Evolutionary conservation across 768 basidiomycete genomes (phyloP), one percentile per base, ranked within the genome.

Genomic region (Porpolomopsis calyptriformis): DNA sequence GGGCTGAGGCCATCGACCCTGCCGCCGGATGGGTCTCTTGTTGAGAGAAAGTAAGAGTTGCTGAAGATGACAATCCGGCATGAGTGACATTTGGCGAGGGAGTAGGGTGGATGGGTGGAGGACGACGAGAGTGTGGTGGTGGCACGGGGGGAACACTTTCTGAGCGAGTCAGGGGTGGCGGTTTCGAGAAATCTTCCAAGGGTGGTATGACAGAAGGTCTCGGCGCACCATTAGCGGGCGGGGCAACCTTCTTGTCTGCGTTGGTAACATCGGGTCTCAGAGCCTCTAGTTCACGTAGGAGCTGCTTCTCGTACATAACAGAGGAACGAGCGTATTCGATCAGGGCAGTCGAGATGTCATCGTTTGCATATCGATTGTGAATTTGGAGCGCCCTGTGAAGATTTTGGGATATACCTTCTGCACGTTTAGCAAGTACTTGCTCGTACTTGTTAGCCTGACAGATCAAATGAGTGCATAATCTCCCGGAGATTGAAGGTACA

Each of bases 271-370:
- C 93, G 1, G 72, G 75, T 45, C 78, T 72, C 25, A 97, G 75
- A 18, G 85, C 74, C 60, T 97, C 93, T 18, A 96, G 69, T 60
- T 98, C 94, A 40, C 82, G 77, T 45, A 97, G 69, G 12, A 86
- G 69, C 58, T 93, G 90, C 52, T 82, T 77, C 60, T 98, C 93
- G 58, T 91, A 96, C 71, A 92, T 79, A 55, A 98, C 79, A 22
- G 83, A 82, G 14, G 91, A 85, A 19, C 93, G 82, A 14, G 88
- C 88, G 62, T 98, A 91, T 61, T 97, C 91, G 38, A 98, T 79
- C 44, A 98, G 68, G 0, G 92, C 86, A 18, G 85, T 73, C 14
- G 87, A 87, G 44, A 97, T 75, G 60, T 99, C 96, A 46, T 93
- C 87, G 45, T 94, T 86, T 23, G 92, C 86, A 52, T 85, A 77